phyloP scores from a whole-genome alignment of 805 yeast species.

The Yarrowia phangngaensis region DNA sequence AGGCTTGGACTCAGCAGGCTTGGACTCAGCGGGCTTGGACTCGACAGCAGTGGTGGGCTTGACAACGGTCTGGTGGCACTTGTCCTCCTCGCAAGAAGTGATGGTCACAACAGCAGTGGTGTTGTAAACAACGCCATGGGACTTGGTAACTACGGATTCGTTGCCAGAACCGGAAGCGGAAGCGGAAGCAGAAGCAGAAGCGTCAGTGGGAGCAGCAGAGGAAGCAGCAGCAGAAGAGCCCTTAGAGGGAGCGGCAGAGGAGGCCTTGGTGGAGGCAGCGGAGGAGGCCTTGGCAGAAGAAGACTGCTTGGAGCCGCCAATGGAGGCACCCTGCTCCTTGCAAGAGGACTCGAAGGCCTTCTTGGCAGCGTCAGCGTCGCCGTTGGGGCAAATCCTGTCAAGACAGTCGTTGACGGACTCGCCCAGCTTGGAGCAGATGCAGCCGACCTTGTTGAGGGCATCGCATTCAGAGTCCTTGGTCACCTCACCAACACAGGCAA shows the following conservation, averaged over 20 bases:
- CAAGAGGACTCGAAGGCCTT: conserved; percentile 47
- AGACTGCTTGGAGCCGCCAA: conserved; percentile 24
- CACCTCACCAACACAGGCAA: conserved; percentile 81
- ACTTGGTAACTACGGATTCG: conserved; percentile 1
- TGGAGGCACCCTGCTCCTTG: conserved; percentile 27
- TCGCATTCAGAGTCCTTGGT: conserved; percentile 52
- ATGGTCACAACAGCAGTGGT: conserved; percentile 19
- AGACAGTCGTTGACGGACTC: conserved; percentile 58
- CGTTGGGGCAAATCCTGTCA: conserved; percentile 63
- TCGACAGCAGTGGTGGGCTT: conserved; percentile 2
- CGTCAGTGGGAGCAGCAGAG: conserved; percentile 35
- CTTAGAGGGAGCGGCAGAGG: conserved; percentile 31
- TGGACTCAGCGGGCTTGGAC: conserved; percentile 2
- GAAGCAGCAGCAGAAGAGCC: conserved; percentile 33
- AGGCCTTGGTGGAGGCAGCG: conserved; percentile 31
- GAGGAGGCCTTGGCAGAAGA: conserved; percentile 31
- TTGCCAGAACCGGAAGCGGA: conserved; percentile 9
- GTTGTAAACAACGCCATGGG: conserved; percentile 12
- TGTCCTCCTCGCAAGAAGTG: conserved; percentile 23
- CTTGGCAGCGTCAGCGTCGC: conserved; percentile 55
- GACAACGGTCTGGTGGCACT: conserved; percentile 17
- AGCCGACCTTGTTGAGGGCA: conserved; percentile 58
- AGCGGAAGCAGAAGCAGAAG: conserved; percentile 31
- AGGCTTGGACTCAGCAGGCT: conserved; percentile 14
- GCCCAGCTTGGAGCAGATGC: conserved; percentile 62